Conservation (phyloP, 176 grass and related monocot genomes). For the Thinopyrum elongatum region DNA sequence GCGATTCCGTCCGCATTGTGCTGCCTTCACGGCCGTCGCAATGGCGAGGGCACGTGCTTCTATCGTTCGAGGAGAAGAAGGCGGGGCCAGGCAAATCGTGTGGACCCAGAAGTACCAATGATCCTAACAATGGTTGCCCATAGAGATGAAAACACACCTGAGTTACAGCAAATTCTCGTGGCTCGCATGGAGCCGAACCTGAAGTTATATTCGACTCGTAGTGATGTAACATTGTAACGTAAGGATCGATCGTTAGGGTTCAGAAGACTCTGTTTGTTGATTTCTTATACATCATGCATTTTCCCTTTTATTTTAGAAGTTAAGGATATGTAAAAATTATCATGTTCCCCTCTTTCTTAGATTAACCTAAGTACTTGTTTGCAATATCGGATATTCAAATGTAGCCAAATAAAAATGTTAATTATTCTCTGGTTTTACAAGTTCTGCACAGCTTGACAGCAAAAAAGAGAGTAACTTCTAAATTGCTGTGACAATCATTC, state of each 20-base stretch:
- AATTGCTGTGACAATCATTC: too few relatives aligned
- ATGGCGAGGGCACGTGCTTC: neutral
- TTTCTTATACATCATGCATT: neutral
- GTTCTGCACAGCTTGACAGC: too few relatives aligned
- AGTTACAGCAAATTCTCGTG: neutral
- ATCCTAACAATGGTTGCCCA: neutral
- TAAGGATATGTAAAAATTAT: neutral
- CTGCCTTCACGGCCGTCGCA: constrained; percentile 21
- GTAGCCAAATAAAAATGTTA: neutral
- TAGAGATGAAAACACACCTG: neutral
- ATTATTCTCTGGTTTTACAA: neutral
- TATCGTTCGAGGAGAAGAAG: neutral
- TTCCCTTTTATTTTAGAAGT: neutral
- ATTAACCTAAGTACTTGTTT: neutral
- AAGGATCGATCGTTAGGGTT: neutral
- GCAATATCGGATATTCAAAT: neutral
- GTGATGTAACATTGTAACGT: neutral
- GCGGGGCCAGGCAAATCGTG: neutral
- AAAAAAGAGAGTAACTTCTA: too few relatives aligned
- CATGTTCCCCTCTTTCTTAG: neutral
- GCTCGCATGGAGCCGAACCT: neutral
- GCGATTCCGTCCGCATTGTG: constrained; percentile 16
- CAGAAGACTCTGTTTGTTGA: neutral
- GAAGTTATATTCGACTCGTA: neutral
- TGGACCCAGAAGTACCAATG: neutral